Percentiles rank a stretch among this genome's conserved stretches.
Conservation (phyloP, 2,329 filamentous ascomycete species). For the Lasiodiplodia gonubiensis region DNA sequence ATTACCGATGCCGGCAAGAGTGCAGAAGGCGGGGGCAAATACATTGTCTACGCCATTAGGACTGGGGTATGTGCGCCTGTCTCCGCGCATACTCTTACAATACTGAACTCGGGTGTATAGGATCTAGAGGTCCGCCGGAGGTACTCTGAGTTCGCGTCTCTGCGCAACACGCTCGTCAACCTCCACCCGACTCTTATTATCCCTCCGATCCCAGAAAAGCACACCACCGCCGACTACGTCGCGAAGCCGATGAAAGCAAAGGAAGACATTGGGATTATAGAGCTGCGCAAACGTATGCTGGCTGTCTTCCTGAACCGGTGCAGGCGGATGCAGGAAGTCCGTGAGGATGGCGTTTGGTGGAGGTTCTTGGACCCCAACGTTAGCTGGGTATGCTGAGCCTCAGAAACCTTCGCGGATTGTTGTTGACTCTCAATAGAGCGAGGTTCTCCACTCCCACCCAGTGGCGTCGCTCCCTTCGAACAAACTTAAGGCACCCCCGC, state of each 20-base stretch:
- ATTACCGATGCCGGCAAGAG: slow-evolving; percentile 98
- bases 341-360: slow-evolving; percentile 96
- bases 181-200: slow-evolving; percentile 95
- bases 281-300: slow-evolving; percentile 94
- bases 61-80: slow-evolving; percentile 72
- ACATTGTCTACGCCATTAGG: slow-evolving; percentile 95
- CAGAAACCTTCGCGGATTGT: neutral
- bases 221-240: slow-evolving; percentile 98
- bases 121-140: slow-evolving; percentile 92
- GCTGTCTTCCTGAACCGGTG: slow-evolving; percentile 95
- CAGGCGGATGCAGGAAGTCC: slow-evolving; percentile 86
- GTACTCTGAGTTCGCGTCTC: slow-evolving; percentile 94
- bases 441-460: slow-evolving; percentile 92
- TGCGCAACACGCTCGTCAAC: slow-evolving; percentile 85
- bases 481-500: slow-evolving; percentile 90
- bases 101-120: slow-evolving; percentile 53
- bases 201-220: slow-evolving; percentile 97
- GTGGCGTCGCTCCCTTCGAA: slow-evolving; percentile 92
- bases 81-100: neutral
- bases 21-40: slow-evolving; percentile 85
- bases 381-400: slow-evolving; percentile 77
- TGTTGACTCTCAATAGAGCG: slow-evolving; percentile 64
- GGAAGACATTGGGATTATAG: slow-evolving; percentile 95
- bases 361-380: slow-evolving; percentile 96
- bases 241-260: slow-evolving; percentile 98